Evolutionary conservation across 495 filamentous ascomycete species (phyloP), one percentile per base, ranked within the genome.

Genomic region (Xylaria palmicola): DNA sequence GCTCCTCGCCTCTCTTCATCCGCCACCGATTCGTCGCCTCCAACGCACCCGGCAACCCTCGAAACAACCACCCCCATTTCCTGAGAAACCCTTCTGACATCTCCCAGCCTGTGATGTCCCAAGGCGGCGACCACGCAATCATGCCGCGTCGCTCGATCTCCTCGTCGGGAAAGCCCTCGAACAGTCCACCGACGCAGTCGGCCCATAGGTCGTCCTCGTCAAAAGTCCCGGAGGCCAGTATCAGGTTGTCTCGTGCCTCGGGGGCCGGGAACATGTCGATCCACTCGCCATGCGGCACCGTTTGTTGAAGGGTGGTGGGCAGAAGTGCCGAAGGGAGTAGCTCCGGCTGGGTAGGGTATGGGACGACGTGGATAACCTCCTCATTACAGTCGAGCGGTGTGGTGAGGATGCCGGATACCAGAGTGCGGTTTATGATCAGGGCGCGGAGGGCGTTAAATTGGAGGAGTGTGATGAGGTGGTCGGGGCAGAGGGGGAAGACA

Each of bases 361-460:
- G 69, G 49, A 69, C 27, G 30, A 75, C 56, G 56, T 77, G 72
- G 48, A 72, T 63, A 34, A 67, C n/a, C 56, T 72, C 70, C 43
- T 66, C 65, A 40, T 62, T 60, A 56, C 68, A 75, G 64, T 71
- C 66, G 9, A 56, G 43, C 30, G 47, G 44, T 30, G 71, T 70
- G 59, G 44, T 62, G 27, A 67, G 55, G 59, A 72, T 73, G 57
- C 70, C 71, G 41, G 71, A 69, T 45, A 80, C 62, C 12, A 78
- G 59, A 62, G 56, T 68, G 32, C 67, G 66, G 60, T 80, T 80
- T 63, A 65, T 61, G 54, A 66, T 62, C n/a, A 68, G 44, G 56
- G 75, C 77, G 49, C 75, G 73, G 50, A 80, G 68, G 58, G 71
- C 69, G 59, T 80, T 80, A 70, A 62, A 78, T 62, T 80, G 77